A percentile compares a stretch with the other conserved stretches of the same genome.
phyloP scores from a whole-genome alignment of 257 asterid species.

The Forsythia viridissima region DNA sequence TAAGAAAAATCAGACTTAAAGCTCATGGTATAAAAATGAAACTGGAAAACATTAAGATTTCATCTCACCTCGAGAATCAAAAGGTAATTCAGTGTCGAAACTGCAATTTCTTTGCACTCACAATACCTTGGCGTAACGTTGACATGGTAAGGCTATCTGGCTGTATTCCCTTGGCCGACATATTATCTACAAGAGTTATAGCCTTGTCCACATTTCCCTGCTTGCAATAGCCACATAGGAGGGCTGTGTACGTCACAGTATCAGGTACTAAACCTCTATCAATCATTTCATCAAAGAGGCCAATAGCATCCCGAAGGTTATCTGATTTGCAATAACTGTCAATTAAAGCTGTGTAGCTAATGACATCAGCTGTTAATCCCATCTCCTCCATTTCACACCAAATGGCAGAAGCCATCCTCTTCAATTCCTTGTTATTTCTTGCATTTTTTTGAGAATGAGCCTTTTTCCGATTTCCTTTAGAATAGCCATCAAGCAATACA shows the following conservation, averaged over 20 bases:
- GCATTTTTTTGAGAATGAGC: conserved; percentile 19
- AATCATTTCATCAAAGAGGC: conserved; percentile 62
- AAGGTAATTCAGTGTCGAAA: conserved; percentile 25
- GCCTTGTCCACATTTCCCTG: conserved; percentile 58
- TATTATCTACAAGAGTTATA: conserved; percentile 43
- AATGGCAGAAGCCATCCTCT: conserved; percentile 25
- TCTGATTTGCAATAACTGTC: conserved; percentile 69
- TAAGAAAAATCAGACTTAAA: background rate
- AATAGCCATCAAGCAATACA: conserved; percentile 63
- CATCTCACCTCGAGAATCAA: conserved; percentile 19
- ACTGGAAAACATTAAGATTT: background rate
- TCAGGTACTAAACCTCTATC: conserved; percentile 69
- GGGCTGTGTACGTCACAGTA: conserved; percentile 61
- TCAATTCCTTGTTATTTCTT: conserved; percentile 26
- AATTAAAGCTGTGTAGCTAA: conserved; percentile 70
- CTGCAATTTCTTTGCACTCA: conserved; percentile 38
- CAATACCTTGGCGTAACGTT: conserved; percentile 33
- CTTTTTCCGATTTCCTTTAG: conserved; percentile 38
- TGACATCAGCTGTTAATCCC: conserved; percentile 58
- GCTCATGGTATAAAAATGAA: background rate
- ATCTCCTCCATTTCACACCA: conserved; percentile 51
- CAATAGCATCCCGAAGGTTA: conserved; percentile 61
- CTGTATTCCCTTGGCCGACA: conserved; percentile 55
- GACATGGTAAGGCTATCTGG: conserved; percentile 43
- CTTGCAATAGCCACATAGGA: conserved; percentile 67